A percentile compares a stretch with the other conserved stretches of the same genome.
phyloP scores from a whole-genome alignment of 805 yeast species.

The Candida odintsovae region DNA sequence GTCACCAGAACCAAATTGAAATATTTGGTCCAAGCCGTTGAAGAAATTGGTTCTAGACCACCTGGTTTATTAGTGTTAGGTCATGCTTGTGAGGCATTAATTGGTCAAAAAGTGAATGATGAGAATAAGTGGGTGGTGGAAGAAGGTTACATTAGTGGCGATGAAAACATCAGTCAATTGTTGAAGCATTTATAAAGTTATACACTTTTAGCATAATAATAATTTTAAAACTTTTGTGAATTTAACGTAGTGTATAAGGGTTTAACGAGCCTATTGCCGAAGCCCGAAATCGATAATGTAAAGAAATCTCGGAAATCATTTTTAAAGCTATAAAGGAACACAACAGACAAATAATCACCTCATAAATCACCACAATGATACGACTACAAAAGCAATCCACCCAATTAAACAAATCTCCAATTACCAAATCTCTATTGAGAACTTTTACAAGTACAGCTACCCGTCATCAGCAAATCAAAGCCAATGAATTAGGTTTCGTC shows the following conservation, averaged over 20 bases:
- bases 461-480: slow-evolving; percentile 3
- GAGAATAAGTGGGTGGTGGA: slow-evolving; percentile 26
- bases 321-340: too few species aligned
- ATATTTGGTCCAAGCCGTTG: slow-evolving; percentile 66
- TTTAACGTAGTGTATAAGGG: too few species aligned
- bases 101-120: slow-evolving; percentile 9
- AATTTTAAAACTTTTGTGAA: too few species aligned
- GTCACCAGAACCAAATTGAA: slow-evolving; percentile 67
- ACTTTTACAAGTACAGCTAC: not conserved
- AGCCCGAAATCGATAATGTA: too few species aligned
- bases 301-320: not conserved
- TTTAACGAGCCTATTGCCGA: too few species aligned
- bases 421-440: not conserved
- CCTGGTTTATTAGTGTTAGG: slow-evolving; percentile 90
- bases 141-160: slow-evolving; percentile 29
- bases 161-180: slow-evolving; percentile 1
- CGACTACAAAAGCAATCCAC: not conserved
- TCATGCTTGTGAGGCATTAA: slow-evolving; percentile 55
- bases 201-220: too few species aligned
- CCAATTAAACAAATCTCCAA: not conserved
- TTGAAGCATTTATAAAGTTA: slow-evolving; percentile 1
- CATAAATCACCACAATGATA: not conserved
- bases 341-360: too few species aligned
- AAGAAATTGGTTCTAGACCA: slow-evolving; percentile 78
- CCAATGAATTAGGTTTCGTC: slow-evolving; percentile 16